Evolutionary conservation across 495 filamentous ascomycete species (phyloP).

Genomic region (Hypoxylon crocopeplum): DNA sequence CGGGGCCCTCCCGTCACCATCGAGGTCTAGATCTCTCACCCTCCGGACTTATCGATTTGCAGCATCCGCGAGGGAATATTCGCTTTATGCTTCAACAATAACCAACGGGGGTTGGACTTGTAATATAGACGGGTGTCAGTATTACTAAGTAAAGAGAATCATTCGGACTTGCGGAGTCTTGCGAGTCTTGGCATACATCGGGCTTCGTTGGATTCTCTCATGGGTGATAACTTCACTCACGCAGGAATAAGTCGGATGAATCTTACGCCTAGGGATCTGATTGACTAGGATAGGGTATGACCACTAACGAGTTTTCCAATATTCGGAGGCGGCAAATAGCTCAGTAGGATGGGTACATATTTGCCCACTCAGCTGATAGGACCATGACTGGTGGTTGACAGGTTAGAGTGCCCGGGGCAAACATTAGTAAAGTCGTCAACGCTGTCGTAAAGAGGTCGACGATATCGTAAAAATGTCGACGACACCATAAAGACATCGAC

Average conservation of each 20-base stretch:
- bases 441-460: no score
- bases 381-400: no score
- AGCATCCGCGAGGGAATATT: no score
- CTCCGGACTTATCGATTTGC: no score
- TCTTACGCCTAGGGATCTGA: not conserved
- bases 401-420: no score
- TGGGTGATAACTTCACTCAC: not conserved
- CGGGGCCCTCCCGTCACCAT: slow-evolving; percentile 5
- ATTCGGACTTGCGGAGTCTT: slow-evolving; percentile 33
- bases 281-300: slow-evolving; percentile 1
- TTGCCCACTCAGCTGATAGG: no score
- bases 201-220: slow-evolving; percentile 7
- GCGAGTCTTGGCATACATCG: slow-evolving; percentile 18
- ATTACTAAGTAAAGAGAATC: slow-evolving; percentile 12
- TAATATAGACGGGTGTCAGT: slow-evolving; percentile 12
- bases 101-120: no score
- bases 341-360: slow-evolving; percentile 1
- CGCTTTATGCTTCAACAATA: no score
- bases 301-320: no score
- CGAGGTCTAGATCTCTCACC: not conserved
- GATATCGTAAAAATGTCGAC: no score
- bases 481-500: no score
- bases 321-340: not conserved
- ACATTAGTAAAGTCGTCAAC: no score
- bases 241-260: slow-evolving; percentile 12